Evolutionary conservation across 2,329 filamentous ascomycete species (phyloP), one percentile per base, ranked within the genome.

Genomic region (Fusarium longipes): DNA sequence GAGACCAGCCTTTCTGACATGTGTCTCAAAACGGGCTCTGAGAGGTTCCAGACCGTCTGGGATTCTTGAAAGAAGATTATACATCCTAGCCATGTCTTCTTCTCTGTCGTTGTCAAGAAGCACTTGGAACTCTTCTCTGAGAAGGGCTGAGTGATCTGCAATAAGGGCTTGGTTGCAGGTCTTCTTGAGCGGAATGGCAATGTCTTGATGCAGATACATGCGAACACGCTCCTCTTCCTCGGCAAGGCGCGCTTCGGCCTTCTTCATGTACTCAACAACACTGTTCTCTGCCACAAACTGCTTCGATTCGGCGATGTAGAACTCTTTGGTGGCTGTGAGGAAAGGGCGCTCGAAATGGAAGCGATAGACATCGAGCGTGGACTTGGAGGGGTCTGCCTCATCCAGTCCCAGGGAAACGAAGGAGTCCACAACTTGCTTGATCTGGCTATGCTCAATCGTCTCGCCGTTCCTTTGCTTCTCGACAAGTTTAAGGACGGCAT

Each of bases 211-310:
- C 43, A 99, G 85, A 75, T 97, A 99, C 75, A 98, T 88, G 68
- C 89, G 89, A 11, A 99, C 96, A 25, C 96, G 92, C 76, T 95
- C 93, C 81, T 97, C 96, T 79, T 99, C 96, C 79, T 99, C 96
- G 9, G 93, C 88, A 63, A 99, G 81, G 30, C 96, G 90, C 39
- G 88, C 81, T 80, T 98, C 95, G 1, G 96, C 96, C 86, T 99
- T 99, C 84, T 98, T 98, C 96, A 99, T 98, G 81, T 98, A 99
- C 76, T 99, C 96, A 32, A 99, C 94, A 6, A 99, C 93, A 67
- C 92, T 97, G 77, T 99, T 99, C 78, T 98, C 95, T 12, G 93
- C 92, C 32, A 99, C 89, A 76, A 99, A 99, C 67, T 93, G 91
- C 73, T 93, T 93, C 20, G 96, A 98, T 78, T 99, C 96, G 43